Percentiles rank a stretch among this genome's conserved stretches.
Conservation (phyloP, 257 asterid species). For the Forsythia viridissima region DNA sequence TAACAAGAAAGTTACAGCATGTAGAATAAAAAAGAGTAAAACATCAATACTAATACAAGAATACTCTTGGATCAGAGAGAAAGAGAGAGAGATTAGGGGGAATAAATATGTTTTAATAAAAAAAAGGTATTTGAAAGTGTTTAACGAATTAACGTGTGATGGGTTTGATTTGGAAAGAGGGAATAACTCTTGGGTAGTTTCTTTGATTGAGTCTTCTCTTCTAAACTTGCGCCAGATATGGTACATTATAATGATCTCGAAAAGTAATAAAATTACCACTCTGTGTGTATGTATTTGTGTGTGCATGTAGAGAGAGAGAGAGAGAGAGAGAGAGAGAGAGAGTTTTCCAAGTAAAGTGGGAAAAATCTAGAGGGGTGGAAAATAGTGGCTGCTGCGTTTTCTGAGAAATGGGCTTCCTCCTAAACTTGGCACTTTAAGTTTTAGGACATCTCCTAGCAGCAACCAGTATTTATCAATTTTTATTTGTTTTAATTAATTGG, state of each 20-base stretch:
- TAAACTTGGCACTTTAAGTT: no score
- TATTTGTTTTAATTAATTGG: no score
- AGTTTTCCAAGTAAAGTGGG: not conserved
- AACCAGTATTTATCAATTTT: no score
- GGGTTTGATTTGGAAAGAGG: not conserved
- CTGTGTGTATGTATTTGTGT: not conserved
- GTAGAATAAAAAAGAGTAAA: no score
- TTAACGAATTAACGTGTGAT: not conserved
- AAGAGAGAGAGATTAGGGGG: not conserved
- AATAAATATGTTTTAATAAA: not conserved
- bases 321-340: not conserved
- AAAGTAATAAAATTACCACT: not conserved
- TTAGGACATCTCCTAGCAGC: no score
- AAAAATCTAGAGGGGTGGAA: not conserved
- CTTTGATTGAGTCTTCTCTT: slow-evolving; percentile 15
- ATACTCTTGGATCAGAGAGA: not conserved
- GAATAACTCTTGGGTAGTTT: slow-evolving; percentile 1
- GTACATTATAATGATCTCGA: not conserved
- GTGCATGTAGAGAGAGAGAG: not conserved
- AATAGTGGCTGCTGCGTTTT: no score
- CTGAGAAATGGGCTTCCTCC: no score
- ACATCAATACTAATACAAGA: not conserved
- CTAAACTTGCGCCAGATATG: slow-evolving; percentile 18
- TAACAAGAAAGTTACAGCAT: not conserved
- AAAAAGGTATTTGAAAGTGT: not conserved